Percentiles rank a stretch among this genome's conserved stretches.
These are phyloP conservation scores for Apiospora malaysiana DNA, from an alignment of 2,329 filamentous ascomycete species.

Conservation along the genomic window DNA sequence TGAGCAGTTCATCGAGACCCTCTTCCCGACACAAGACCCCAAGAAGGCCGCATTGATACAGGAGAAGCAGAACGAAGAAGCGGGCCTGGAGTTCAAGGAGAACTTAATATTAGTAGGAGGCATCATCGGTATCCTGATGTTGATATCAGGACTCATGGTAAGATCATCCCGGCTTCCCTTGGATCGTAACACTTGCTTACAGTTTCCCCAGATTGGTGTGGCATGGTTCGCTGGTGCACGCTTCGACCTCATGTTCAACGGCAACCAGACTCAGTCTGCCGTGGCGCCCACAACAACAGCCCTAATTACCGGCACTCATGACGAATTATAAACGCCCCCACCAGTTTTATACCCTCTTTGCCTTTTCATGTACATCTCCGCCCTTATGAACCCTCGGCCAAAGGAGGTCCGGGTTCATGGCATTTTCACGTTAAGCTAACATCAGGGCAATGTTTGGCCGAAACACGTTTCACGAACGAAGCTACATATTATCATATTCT, in stretches of 20 bases:
- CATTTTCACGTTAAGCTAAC: slow-evolving; percentile 10
- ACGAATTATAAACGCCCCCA: slow-evolving; percentile 41
- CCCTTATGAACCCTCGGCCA: slow-evolving; percentile 2
- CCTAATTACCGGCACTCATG: slow-evolving; percentile 37
- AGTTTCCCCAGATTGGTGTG: slow-evolving; percentile 65
- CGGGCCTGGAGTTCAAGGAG: slow-evolving; percentile 50
- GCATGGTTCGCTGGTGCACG: slow-evolving; percentile 84
- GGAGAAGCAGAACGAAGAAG: slow-evolving; percentile 39
- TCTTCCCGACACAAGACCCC: slow-evolving; percentile 85
- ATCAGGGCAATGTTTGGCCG: slow-evolving; percentile 11
- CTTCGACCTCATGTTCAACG: slow-evolving; percentile 72
- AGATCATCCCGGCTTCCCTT: slow-evolving; percentile 37
- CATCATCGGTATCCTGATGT: slow-evolving; percentile 69
- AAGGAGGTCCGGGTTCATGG: slow-evolving; percentile 9
- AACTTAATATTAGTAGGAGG: slow-evolving; percentile 69
- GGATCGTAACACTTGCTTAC: slow-evolving; percentile 27
- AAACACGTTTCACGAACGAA: slow-evolving; percentile 15
- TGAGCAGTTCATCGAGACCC: slow-evolving; percentile 92
- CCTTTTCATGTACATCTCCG: slow-evolving; percentile 13
- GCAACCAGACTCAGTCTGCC: neutral
- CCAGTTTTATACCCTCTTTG: slow-evolving; percentile 12
- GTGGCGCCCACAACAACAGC: slow-evolving; percentile 9
- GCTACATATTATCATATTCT: slow-evolving; percentile 15
- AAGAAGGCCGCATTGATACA: slow-evolving; percentile 57
- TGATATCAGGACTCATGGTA: slow-evolving; percentile 84